Conservation (phyloP, 768 basidiomycete species). For the Phanerodontia chrysosporium region DNA sequence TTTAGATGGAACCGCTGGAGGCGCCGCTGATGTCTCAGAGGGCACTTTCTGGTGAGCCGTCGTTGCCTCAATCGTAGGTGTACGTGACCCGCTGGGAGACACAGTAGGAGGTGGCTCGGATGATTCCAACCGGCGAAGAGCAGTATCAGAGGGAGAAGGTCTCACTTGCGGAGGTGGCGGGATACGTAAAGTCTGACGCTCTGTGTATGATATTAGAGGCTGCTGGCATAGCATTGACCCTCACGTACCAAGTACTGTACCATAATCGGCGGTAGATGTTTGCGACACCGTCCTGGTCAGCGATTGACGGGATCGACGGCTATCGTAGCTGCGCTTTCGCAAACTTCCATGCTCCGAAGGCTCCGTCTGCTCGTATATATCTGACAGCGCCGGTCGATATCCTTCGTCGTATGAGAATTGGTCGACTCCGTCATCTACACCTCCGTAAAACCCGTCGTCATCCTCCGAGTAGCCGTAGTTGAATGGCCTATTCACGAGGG, state of each 20-base stretch:
- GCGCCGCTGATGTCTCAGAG: slow-evolving; percentile 39
- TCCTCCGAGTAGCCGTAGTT: slow-evolving; percentile 15
- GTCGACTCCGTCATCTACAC: no score
- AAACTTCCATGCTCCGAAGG: slow-evolving; percentile 36
- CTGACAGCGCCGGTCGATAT: slow-evolving; percentile 28
- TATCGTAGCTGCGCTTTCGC: not conserved
- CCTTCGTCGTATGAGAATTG: slow-evolving; percentile 4
- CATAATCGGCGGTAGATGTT: slow-evolving; percentile 52
- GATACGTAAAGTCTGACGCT: slow-evolving; percentile 33
- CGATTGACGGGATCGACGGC: not conserved
- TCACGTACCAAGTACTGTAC: slow-evolving; percentile 52
- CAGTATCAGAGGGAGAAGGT: slow-evolving; percentile 65
- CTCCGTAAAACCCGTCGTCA: no score
- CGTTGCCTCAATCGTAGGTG: slow-evolving; percentile 29
- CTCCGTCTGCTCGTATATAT: slow-evolving; percentile 67
- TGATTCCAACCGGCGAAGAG: slow-evolving; percentile 54
- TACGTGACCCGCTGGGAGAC: slow-evolving; percentile 43
- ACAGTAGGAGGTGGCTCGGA: slow-evolving; percentile 55
- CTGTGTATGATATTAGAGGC: not conserved
- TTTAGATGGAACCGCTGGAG: slow-evolving; percentile 9
- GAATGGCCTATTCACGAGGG: slow-evolving; percentile 13
- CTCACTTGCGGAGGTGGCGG: slow-evolving; percentile 41
- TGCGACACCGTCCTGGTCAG: not conserved
- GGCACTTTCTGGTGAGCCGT: slow-evolving; percentile 47
- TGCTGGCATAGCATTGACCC: not conserved